Evolutionary conservation across 768 basidiomycete genomes (phyloP), one percentile per base, ranked within the genome.

Genomic region (Leccinum boreale): DNA sequence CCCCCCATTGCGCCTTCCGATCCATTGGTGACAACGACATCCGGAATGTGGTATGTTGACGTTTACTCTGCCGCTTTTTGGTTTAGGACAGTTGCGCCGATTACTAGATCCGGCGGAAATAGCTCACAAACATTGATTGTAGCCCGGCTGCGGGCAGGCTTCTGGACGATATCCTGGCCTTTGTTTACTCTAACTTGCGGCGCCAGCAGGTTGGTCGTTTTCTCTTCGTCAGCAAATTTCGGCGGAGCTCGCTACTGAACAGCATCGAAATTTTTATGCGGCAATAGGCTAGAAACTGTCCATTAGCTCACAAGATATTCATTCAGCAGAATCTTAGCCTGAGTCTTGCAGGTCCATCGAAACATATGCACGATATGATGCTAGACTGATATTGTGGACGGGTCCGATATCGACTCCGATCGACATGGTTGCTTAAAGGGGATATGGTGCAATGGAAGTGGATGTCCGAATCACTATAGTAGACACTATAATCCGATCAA

Each of bases 71-170:
- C 52, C 44, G 46, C 49, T 35, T 53, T 59, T 55, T 42, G 50
- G 35, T 58, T 53, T 58, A 58, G 55, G 45, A 24, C 52, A 44
- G 31, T 62, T 62, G 58, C 68, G 65, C 63, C 65, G 66, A 62
- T 59, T 57, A n/a, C n/a, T n/a, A 51, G 60, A 62, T 65, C 42
- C 47, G 24, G 57, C 67, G 68, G 68, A 68, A 61, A 68, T 68
- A 68, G 62, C 57, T 56, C 52, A 31, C 42, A 29, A 55, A 12
- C 51, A 24, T 33, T 61, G 56, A 60, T 52, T 57, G 29, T 57
- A 46, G 56, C 55, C 46, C 50, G 53, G 35, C 58, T 52, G 56
- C 28, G 39, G 44, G 36, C 53, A 39, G 52, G 48, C 50, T 48
- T 19, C 42, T 19, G 42, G 19, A 19, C 19, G 42, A 56, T 36